These are phyloP conservation scores for Xerocomellus dryophilus DNA, from an alignment of 768 basidiomycete species.

Conservation along the genomic window DNA sequence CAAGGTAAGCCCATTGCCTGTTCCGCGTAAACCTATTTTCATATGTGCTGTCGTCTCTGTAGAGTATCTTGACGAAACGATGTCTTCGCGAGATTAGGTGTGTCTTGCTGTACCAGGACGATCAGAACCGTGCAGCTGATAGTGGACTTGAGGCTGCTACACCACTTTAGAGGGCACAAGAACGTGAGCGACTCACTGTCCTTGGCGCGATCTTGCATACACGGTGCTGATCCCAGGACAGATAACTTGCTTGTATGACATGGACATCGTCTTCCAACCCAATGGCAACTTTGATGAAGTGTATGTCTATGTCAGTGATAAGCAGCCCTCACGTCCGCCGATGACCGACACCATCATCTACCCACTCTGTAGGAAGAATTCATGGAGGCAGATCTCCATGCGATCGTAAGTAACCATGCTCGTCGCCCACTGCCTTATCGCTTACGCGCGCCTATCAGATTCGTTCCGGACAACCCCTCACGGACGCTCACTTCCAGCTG, in stretches of 20 bases:
- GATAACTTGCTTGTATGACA: slow-evolving; percentile 97
- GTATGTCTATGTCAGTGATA: slow-evolving; percentile 72
- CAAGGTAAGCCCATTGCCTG: slow-evolving; percentile 50
- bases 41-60: slow-evolving; percentile 1
- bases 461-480: slow-evolving; percentile 83
- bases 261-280: slow-evolving; percentile 95
- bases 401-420: slow-evolving; percentile 63
- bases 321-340: background rate
- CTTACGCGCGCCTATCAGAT: slow-evolving; percentile 44
- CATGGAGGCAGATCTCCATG: slow-evolving; percentile 99
- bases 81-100: slow-evolving; percentile 93
- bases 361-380: slow-evolving; percentile 76
- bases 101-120: background rate
- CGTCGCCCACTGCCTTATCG: background rate
- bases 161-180: slow-evolving; percentile 99
- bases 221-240: slow-evolving; percentile 30
- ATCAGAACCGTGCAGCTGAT: slow-evolving; percentile 10
- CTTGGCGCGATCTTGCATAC: background rate
- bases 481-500: slow-evolving; percentile 90
- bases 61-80: slow-evolving; percentile 95
- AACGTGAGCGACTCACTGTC: slow-evolving; percentile 57
- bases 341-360: background rate
- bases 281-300: slow-evolving; percentile 95
- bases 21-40: slow-evolving; percentile 8
- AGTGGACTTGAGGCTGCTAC: slow-evolving; percentile 60